Evolutionary conservation across 768 basidiomycete species (phyloP).

Genomic region (Fistulinella prunicolor): DNA sequence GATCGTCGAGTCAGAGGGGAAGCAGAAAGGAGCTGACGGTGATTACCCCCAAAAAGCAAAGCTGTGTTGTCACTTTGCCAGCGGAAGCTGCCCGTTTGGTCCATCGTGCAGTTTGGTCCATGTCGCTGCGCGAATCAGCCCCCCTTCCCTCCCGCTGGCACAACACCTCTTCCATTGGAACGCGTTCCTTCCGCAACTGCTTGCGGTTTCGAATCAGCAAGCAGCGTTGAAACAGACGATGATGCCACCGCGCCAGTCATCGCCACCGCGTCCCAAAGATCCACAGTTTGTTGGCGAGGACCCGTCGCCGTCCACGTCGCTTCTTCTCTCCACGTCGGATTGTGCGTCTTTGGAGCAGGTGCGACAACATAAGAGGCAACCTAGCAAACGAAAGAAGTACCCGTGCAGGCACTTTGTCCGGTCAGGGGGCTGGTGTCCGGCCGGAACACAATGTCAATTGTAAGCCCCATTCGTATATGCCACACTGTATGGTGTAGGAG

Average conservation of each 20-base stretch:
- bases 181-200: conserved; percentile 13
- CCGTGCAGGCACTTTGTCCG: conserved; percentile 43
- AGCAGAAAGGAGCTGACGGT: background rate
- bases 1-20: background rate
- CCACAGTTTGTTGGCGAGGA: conserved; percentile 19
- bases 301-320: conserved; percentile 17
- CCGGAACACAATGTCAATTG: conserved; percentile 42
- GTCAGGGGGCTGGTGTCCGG: conserved; percentile 42
- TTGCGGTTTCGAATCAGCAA: conserved; percentile 10
- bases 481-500: background rate
- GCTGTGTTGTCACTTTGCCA: conserved; percentile 36
- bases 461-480: conserved; percentile 22
- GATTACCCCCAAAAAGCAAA: conserved; percentile 28
- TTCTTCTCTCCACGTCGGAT: conserved; percentile 24
- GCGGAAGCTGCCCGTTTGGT: conserved; percentile 38
- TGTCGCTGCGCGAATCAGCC: conserved; percentile 14
- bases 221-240: background rate
- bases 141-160: conserved; percentile 15
- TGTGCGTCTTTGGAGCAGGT: conserved; percentile 11
- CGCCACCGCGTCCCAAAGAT: conserved; percentile 6
- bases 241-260: background rate
- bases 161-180: conserved; percentile 18
- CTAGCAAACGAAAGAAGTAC: conserved; percentile 28
- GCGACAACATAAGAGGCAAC: background rate
- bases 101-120: conserved; percentile 39